These are phyloP conservation scores for Exophiala aquamarina DNA, from an alignment of 2,329 filamentous ascomycete species.

Conservation along the genomic window DNA sequence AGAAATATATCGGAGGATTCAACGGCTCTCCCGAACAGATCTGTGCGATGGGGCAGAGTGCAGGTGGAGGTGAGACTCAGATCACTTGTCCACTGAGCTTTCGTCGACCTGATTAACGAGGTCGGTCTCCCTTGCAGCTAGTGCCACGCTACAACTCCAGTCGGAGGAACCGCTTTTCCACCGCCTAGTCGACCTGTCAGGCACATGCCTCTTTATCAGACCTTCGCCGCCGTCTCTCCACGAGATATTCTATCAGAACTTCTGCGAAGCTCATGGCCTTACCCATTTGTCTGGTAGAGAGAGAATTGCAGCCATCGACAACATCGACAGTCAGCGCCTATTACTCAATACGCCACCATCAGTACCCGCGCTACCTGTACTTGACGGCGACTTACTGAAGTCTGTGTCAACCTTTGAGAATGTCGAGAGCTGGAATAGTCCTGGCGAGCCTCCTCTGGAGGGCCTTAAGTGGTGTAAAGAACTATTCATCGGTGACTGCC, in stretches of 20 bases:
- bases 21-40: not conserved
- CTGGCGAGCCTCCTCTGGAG: not conserved
- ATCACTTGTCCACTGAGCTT: too few species aligned
- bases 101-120: too few species aligned
- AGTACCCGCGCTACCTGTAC: not conserved
- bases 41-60: not conserved
- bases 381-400: not conserved
- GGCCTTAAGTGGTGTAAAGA: slow-evolving; percentile 47
- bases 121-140: too few species aligned
- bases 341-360: not conserved
- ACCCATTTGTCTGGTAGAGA: not conserved
- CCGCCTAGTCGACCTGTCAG: not conserved
- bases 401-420: not conserved
- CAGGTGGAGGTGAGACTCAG: not conserved
- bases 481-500: slow-evolving; percentile 49
- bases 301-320: not conserved
- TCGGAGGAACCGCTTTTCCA: not conserved
- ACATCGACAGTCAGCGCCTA: not conserved
- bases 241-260: not conserved
- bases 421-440: not conserved
- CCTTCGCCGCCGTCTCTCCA: not conserved
- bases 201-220: not conserved
- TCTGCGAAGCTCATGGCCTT: not conserved
- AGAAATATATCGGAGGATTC: slow-evolving; percentile 40
- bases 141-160: not conserved